These are phyloP conservation scores for Blastobotrys mokoenaii DNA, from an alignment of 805 yeast genomes.

Conservation along the genomic window DNA sequence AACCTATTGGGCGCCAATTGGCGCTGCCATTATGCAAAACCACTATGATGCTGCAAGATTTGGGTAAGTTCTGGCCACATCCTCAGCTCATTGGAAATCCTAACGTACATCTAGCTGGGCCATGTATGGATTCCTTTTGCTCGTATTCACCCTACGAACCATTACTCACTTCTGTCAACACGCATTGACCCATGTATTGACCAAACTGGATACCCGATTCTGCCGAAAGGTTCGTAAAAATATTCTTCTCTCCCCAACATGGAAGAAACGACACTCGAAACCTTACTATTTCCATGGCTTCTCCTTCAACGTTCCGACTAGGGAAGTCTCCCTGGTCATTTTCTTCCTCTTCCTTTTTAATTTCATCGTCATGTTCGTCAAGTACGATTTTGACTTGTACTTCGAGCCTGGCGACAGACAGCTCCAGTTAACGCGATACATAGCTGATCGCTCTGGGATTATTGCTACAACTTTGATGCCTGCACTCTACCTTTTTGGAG, in stretches of 20 bases:
- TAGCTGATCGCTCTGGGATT: slow-evolving; percentile 35
- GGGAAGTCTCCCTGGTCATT: slow-evolving; percentile 32
- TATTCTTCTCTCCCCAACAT: slow-evolving; percentile 25
- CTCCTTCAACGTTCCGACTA: slow-evolving; percentile 29
- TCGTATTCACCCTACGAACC: not conserved
- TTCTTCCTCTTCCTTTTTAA: slow-evolving; percentile 28
- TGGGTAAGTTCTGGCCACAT: no score
- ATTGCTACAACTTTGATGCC: slow-evolving; percentile 41
- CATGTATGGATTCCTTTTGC: not conserved
- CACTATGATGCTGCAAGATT: no score
- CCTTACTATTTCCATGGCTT: slow-evolving; percentile 13
- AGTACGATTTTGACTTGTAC: slow-evolving; percentile 8
- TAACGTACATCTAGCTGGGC: not conserved
- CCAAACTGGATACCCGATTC: not conserved
- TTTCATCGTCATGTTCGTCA: slow-evolving; percentile 22
- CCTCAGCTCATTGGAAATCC: no score
- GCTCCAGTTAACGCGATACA: slow-evolving; percentile 34
- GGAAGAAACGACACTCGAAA: slow-evolving; percentile 20
- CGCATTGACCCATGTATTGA: not conserved
- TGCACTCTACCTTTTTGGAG: slow-evolving; percentile 48
- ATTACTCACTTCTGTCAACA: not conserved
- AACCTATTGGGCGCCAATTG: no score
- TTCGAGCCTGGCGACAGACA: not conserved
- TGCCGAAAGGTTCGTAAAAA: slow-evolving; percentile 14
- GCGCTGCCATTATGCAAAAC: no score